Evolutionary conservation across 139 green algal species (phyloP).

Genomic region (Chlorella sorokiniana): DNA sequence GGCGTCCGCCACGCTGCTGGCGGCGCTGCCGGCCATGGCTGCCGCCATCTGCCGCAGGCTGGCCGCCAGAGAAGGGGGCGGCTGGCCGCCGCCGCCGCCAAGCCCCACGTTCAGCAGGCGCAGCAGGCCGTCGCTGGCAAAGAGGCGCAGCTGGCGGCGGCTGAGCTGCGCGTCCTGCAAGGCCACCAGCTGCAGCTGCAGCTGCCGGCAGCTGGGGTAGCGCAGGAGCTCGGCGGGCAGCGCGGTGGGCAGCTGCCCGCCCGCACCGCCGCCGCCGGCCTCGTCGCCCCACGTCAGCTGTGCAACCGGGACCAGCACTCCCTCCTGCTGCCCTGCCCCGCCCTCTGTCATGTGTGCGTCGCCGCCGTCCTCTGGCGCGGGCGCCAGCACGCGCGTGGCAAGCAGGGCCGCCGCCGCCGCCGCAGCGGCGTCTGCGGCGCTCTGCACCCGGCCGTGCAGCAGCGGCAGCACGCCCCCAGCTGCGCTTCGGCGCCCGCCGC

Average conservation of each 20-base stretch:
- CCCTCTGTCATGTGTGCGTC: background rate
- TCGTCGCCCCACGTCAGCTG: conserved; percentile 25
- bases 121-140: conserved; percentile 10
- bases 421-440: conserved; percentile 22
- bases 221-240: conserved; percentile 42
- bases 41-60: background rate
- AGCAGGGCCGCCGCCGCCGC: conserved; percentile 24
- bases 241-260: conserved; percentile 31
- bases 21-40: conserved; percentile 2
- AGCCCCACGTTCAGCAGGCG: background rate
- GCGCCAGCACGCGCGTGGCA: conserved; percentile 1
- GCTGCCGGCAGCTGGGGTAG: conserved; percentile 13
- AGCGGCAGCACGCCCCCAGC: conserved; percentile 1
- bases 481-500: conserved; percentile 5
- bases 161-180: conserved; percentile 9
- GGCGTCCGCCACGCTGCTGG: conserved; percentile 7
- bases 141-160: background rate
- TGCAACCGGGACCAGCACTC: conserved; percentile 14
- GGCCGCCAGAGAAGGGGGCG: background rate
- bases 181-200: conserved; percentile 58
- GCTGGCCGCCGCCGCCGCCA: background rate
- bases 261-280: background rate
- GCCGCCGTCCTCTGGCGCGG: background rate
- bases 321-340: background rate
- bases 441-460: conserved; percentile 2